phyloP scores from a whole-genome alignment of 495 filamentous ascomycete genomes.

The Oidiodendron maius region DNA sequence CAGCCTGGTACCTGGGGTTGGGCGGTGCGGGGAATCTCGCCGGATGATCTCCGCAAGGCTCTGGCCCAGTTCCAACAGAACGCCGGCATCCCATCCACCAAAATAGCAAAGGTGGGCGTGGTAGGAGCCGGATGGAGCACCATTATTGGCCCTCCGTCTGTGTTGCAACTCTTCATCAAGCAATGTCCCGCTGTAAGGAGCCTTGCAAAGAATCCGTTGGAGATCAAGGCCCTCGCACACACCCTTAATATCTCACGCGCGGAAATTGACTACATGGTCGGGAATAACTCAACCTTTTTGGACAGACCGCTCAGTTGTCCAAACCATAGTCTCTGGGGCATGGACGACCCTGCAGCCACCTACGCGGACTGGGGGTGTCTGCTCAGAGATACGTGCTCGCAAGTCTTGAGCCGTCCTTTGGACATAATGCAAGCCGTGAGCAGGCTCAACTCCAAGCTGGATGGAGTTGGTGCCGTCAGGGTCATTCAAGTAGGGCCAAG shows the following conservation, averaged over 20 bases:
- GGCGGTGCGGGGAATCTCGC: background rate
- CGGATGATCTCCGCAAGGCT: background rate
- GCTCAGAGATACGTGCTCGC: constrained; percentile 53
- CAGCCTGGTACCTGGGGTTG: background rate
- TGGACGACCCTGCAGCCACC: background rate
- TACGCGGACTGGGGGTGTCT: background rate
- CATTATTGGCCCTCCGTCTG: constrained; percentile 66
- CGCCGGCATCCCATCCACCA: constrained; percentile 47
- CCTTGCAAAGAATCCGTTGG: background rate
- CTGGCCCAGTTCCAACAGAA: background rate
- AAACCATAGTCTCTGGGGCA: background rate
- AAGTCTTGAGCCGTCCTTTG: constrained; percentile 54
- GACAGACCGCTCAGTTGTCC: no score
- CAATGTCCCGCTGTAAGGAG: constrained; percentile 19
- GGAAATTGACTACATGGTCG: background rate
- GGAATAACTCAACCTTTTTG: background rate
- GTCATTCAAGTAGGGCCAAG: background rate
- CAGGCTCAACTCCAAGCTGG: constrained; percentile 31
- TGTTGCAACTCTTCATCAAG: constrained; percentile 51
- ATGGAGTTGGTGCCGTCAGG: constrained; percentile 20
- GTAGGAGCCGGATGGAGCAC: constrained; percentile 62
- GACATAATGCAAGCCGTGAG: constrained; percentile 66
- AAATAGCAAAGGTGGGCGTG: constrained; percentile 66
- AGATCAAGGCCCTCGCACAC: background rate
- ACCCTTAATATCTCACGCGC: background rate